These are phyloP conservation scores for Pseudotsuga menziesii DNA, from an alignment of 75 land plant genomes.

Conservation along the genomic window DNA sequence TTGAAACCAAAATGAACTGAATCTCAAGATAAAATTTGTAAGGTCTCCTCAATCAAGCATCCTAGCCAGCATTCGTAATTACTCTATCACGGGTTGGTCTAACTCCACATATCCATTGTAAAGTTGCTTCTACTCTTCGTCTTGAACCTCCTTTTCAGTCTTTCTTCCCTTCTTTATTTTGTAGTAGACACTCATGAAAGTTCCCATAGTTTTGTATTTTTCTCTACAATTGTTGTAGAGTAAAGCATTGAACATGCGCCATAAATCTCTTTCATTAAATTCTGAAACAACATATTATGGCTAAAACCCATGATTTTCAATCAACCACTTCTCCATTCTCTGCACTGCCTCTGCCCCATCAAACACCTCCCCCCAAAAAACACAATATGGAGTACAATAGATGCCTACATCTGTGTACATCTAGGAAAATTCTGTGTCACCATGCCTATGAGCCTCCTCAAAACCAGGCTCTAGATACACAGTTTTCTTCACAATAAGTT, in stretches of 20 bases:
- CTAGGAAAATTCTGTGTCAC: conserved; percentile 85
- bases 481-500: conserved; percentile 76
- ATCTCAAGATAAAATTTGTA: too few relatives aligned
- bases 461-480: conserved; percentile 90
- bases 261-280: conserved; percentile 82
- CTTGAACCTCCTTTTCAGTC: conserved; percentile 93
- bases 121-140: conserved; percentile 72
- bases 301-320: conserved; percentile 85
- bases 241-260: conserved; percentile 91
- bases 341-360: conserved; percentile 87
- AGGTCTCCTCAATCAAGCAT: too few relatives aligned
- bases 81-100: conserved; percentile 26
- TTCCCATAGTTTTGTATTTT: conserved; percentile 91
- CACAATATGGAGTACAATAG: conserved; percentile 88
- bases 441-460: conserved; percentile 71
- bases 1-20: too few relatives aligned
- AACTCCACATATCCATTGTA: conserved; percentile 67
- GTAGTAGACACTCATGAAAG: conserved; percentile 98
- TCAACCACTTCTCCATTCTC: conserved; percentile 80
- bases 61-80: too few relatives aligned
- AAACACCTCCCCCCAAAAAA: conserved; percentile 80
- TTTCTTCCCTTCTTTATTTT: conserved; percentile 96
- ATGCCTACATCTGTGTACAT: conserved; percentile 98
- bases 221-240: conserved; percentile 75
- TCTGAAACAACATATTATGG: conserved; percentile 97